These are phyloP conservation scores for Ophiosphaerella korrae DNA, from an alignment of 2,329 filamentous ascomycete species.

Conservation along the genomic window DNA sequence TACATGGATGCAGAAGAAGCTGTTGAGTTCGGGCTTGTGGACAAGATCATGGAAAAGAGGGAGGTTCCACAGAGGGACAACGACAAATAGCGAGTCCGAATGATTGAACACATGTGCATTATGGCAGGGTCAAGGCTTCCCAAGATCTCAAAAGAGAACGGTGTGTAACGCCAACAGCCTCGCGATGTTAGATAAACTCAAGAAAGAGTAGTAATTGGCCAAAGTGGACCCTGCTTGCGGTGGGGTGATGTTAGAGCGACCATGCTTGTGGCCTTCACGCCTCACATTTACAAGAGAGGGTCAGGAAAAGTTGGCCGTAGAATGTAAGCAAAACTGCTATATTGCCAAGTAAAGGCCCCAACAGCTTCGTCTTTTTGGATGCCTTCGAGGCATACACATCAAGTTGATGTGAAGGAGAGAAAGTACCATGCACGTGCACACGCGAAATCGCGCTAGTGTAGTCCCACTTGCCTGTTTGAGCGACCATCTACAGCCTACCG, in stretches of 20 bases:
- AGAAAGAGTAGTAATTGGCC: too few species aligned
- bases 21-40: slow-evolving; percentile 85
- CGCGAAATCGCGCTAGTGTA: background rate
- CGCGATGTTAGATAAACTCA: too few species aligned
- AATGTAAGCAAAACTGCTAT: too few species aligned
- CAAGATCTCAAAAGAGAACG: too few species aligned
- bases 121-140: background rate
- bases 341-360: too few species aligned
- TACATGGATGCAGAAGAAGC: slow-evolving; percentile 91
- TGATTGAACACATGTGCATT: background rate
- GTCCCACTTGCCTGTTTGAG: slow-evolving; percentile 5
- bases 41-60: slow-evolving; percentile 78
- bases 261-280: too few species aligned
- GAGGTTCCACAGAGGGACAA: slow-evolving; percentile 51
- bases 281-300: too few species aligned
- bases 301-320: too few species aligned
- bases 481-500: background rate
- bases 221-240: too few species aligned
- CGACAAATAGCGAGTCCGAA: slow-evolving; percentile 15
- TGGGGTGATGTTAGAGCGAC: too few species aligned
- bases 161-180: too few species aligned
- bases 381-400: background rate
- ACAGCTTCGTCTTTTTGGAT: too few species aligned
- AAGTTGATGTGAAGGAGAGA: slow-evolving; percentile 3
- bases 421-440: slow-evolving; percentile 8